phyloP scores from a whole-genome alignment of 2,329 filamentous ascomycete genomes.

The Aspergillus pseudoterreus region DNA sequence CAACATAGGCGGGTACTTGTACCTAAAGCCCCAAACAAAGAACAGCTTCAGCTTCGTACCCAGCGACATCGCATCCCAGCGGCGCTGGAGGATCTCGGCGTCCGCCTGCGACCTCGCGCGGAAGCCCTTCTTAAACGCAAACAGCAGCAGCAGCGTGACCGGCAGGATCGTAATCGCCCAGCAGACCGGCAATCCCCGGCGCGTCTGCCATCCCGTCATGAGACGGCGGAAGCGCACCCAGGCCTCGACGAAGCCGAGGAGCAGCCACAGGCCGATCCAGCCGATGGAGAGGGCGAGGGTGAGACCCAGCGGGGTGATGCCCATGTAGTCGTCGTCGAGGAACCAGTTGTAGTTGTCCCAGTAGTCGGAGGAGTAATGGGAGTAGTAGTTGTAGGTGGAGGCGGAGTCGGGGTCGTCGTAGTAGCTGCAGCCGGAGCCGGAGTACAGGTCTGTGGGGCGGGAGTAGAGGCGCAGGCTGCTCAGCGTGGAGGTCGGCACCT shows the following conservation, averaged over 20 bases:
- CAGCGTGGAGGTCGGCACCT: slow-evolving; percentile 21
- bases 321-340: slow-evolving; percentile 17
- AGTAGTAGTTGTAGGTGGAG: slow-evolving; percentile 1
- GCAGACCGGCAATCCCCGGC: slow-evolving; percentile 28
- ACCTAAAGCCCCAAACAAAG: slow-evolving; percentile 28
- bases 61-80: slow-evolving; percentile 24
- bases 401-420: not conserved
- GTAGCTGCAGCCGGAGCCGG: slow-evolving; percentile 12
- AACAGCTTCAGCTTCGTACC: slow-evolving; percentile 24
- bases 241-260: slow-evolving; percentile 27
- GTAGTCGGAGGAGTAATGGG: slow-evolving; percentile 10
- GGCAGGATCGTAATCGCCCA: slow-evolving; percentile 25
- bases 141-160: slow-evolving; percentile 18
- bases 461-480: slow-evolving; percentile 17
- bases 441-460: slow-evolving; percentile 15
- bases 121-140: slow-evolving; percentile 25
- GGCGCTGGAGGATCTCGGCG: slow-evolving; percentile 19
- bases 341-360: slow-evolving; percentile 18
- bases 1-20: slow-evolving; percentile 26
- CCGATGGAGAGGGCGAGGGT: slow-evolving; percentile 21
- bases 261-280: slow-evolving; percentile 25
- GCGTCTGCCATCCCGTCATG: slow-evolving; percentile 32
- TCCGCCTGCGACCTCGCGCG: slow-evolving; percentile 25
- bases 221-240: slow-evolving; percentile 30
- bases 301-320: slow-evolving; percentile 23